These are phyloP conservation scores for Ogataea kodamae DNA, from an alignment of 805 yeast species.

Conservation along the genomic window DNA sequence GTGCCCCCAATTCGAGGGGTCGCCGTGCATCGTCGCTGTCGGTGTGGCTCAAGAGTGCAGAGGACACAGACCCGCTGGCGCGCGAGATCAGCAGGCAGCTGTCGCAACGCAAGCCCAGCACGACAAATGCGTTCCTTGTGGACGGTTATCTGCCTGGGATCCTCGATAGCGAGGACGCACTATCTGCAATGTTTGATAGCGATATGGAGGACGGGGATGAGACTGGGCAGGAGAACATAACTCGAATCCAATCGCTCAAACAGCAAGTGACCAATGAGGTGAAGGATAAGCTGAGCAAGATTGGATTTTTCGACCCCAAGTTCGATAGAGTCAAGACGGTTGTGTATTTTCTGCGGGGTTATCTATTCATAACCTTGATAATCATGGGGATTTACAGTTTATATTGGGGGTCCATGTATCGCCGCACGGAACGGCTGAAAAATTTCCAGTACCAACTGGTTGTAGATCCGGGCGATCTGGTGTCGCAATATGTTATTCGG, in stretches of 20 bases:
- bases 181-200: constrained; percentile 18
- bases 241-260: constrained; percentile 14
- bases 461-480: constrained; percentile 28
- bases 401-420: constrained; percentile 42
- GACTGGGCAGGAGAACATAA: constrained; percentile 4
- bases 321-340: constrained; percentile 16
- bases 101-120: constrained; percentile 11
- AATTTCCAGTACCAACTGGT: constrained; percentile 37
- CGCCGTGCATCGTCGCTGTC: constrained; percentile 8
- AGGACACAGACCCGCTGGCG: constrained; percentile 4
- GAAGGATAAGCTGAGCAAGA: constrained; percentile 20
- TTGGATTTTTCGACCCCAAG: constrained; percentile 28
- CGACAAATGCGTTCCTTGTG: constrained; percentile 14
- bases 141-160: constrained; percentile 16
- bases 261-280: constrained; percentile 18
- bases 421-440: constrained; percentile 27
- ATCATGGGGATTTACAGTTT: constrained; percentile 37
- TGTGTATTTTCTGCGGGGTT: constrained; percentile 23
- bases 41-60: constrained; percentile 11
- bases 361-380: constrained; percentile 31
- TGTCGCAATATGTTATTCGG: constrained; percentile 24
- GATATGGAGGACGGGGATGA: constrained; percentile 8
- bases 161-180: constrained; percentile 14
- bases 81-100: constrained; percentile 15
- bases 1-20: constrained; percentile 2